Conservation (phyloP, 176 grass and related monocot genomes). For the Leersia perrieri region DNA sequence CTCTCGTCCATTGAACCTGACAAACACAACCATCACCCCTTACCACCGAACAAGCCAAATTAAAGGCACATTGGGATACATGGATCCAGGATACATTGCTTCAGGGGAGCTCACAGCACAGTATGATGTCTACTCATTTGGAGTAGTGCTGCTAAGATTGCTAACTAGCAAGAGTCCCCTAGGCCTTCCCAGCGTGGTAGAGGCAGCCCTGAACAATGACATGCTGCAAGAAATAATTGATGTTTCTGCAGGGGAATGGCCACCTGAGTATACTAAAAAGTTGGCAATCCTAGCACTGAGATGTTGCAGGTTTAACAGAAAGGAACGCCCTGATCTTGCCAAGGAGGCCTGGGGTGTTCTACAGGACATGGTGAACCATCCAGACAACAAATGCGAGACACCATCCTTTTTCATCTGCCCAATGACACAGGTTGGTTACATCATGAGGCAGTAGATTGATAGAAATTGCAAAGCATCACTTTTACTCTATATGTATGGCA, state of each 20-base stretch:
- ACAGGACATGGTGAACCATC: conserved; percentile 43
- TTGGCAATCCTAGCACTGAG: conserved; percentile 51
- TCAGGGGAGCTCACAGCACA: conserved; percentile 67
- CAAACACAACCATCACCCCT: conserved; percentile 52
- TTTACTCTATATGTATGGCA: neutral
- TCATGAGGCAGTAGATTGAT: neutral
- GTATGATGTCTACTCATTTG: conserved; percentile 77
- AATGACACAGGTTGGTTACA: conserved; percentile 43
- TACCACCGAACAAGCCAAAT: conserved; percentile 59
- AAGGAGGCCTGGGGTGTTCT: conserved; percentile 57
- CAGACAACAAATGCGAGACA: neutral
- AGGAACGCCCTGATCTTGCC: conserved; percentile 58
- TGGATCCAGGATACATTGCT: conserved; percentile 67
- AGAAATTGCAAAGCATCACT: neutral
- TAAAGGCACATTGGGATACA: conserved; percentile 69
- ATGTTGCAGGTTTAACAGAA: conserved; percentile 51
- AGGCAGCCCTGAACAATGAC: conserved; percentile 39
- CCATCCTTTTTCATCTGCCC: conserved; percentile 60
- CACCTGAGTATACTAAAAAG: conserved; percentile 31
- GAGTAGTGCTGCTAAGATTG: conserved; percentile 65
- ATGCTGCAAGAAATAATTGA: conserved; percentile 52
- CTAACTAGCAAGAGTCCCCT: conserved; percentile 55
- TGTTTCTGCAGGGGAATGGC: conserved; percentile 58
- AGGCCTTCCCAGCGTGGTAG: conserved; percentile 43
- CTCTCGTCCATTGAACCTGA: conserved; percentile 54